phyloP scores from a whole-genome alignment of 1,139 yeast genomes.

The Hansenula sp. region DNA sequence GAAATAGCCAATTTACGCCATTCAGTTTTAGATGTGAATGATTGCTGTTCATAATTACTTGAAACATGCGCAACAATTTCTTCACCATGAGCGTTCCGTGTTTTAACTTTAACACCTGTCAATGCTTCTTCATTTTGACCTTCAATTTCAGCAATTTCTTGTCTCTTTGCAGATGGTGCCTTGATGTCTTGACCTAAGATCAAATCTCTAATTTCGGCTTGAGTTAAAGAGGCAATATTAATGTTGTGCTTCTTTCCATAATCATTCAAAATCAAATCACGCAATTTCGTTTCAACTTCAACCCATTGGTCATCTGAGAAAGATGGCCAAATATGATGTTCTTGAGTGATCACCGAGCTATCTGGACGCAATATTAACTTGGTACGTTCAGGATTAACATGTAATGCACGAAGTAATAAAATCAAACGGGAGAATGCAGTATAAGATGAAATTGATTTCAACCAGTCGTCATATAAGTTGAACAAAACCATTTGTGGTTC shows the following conservation, averaged over 20 bases:
- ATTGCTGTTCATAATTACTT: conserved; percentile 79
- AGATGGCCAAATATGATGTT: conserved; percentile 92
- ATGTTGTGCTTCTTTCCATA: conserved; percentile 85
- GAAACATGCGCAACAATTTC: conserved; percentile 94
- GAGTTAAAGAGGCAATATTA: conserved; percentile 83
- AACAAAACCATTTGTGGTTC: conserved; percentile 92
- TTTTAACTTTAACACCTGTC: conserved; percentile 79
- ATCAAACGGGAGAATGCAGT: conserved; percentile 92
- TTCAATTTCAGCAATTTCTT: conserved; percentile 77
- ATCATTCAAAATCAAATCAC: conserved; percentile 83
- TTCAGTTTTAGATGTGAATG: conserved; percentile 80
- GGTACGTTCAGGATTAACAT: conserved; percentile 73
- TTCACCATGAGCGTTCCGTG: conserved; percentile 93
- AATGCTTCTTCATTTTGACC: conserved; percentile 43
- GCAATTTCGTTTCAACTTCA: conserved; percentile 77
- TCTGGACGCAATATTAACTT: conserved; percentile 77
- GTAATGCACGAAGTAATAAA: conserved; percentile 73
- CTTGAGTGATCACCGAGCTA: conserved; percentile 60
- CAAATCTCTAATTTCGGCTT: conserved; percentile 88
- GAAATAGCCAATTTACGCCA: conserved; percentile 92
- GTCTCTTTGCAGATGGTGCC: conserved; percentile 84
- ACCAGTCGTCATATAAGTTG: conserved; percentile 95
- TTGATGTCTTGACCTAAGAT: conserved; percentile 91
- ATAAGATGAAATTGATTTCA: conserved; percentile 73
- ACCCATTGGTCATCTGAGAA: conserved; percentile 89